A percentile compares a stretch with the other conserved stretches of the same genome.
Conservation (phyloP, 1,139 yeast species). For the Hansenula lynferdii region DNA sequence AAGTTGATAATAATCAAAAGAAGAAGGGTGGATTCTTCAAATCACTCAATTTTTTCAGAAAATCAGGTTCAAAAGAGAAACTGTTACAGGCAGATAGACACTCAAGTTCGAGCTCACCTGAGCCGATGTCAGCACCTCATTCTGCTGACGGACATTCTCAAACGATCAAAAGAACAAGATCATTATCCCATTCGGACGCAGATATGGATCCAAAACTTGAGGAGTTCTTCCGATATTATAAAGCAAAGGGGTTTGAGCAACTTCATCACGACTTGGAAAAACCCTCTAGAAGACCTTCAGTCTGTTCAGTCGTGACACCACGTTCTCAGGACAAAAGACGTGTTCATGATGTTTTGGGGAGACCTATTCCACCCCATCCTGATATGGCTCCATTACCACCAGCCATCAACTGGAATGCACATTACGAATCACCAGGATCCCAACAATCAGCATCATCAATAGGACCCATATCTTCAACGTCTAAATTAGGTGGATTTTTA, state of each 20-base stretch:
- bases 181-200: slow-evolving; percentile 7
- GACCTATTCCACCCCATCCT: slow-evolving; percentile 46
- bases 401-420: slow-evolving; percentile 31
- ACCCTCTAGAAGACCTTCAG: slow-evolving; percentile 7
- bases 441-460: slow-evolving; percentile 4
- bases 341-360: slow-evolving; percentile 30
- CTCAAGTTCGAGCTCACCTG: slow-evolving; percentile 5
- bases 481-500: slow-evolving; percentile 6
- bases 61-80: neutral
- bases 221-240: slow-evolving; percentile 50
- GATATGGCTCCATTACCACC: slow-evolving; percentile 41
- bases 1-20: slow-evolving; percentile 13
- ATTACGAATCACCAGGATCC: slow-evolving; percentile 20
- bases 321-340: slow-evolving; percentile 1
- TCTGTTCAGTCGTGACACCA: slow-evolving; percentile 7
- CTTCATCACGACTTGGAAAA: slow-evolving; percentile 19
- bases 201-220: slow-evolving; percentile 50
- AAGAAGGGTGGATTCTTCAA: slow-evolving; percentile 30
- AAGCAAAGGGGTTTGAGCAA: slow-evolving; percentile 31
- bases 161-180: slow-evolving; percentile 12
- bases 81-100: neutral
- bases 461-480: slow-evolving; percentile 11
- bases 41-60: slow-evolving; percentile 30
- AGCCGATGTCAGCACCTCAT: slow-evolving; percentile 1
- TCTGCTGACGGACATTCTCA: slow-evolving; percentile 4